Evolutionary conservation across 192 early-diverging fungal genomes (phyloP), one percentile per base, ranked within the genome.

Genomic region (Umbelopsis sp.): DNA sequence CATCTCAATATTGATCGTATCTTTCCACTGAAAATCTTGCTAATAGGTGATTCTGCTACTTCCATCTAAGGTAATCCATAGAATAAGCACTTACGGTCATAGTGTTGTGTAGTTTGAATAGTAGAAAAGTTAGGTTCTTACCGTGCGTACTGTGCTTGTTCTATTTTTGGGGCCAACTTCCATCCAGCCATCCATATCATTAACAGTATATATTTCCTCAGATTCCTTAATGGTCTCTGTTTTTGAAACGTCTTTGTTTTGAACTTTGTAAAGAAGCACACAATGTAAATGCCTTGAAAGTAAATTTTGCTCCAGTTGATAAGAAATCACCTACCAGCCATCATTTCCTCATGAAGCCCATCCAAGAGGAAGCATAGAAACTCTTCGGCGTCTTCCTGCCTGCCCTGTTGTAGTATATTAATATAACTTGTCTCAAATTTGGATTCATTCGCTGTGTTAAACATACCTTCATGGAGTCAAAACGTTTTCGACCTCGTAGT

Each of bases 301-400:
- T 20, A 31, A 2, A 36, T 6, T 65, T 16, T 65, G 4, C 24
- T 14, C 44, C 38, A 49, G 2, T 66, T 43, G 17, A 26, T 1
- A 47, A 21, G 2, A 17, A 21, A 74, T 62, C 76, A 72, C 43
- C 75, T 77, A 31, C 82, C 82, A 9, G 66, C 56, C 29, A 74
- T 80, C 74, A 95, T 84, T 74, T 99, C 98, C 70, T 98, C 96
- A 78, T 98, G 96, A 49, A 99, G 80, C 3, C 94, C 98, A 74
- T 99, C 92, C 51, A 99, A 77, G 8, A 99, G 74, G 74, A 92
- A 97, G 52, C 92, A 92, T 71, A 98, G 81, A 82, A 97, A 98
- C 78, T 99, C 97, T 54, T 98, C 93, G 2, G 96, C 95, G 73
- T 99, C 98, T 73, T 99, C 96, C 78, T 99, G 98, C 53, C 93